A percentile compares a stretch with the other conserved stretches of the same genome.
These are phyloP conservation scores for Phalaenopsis hybrid DNA, from an alignment of 116 monocot species.

Conservation along the genomic window DNA sequence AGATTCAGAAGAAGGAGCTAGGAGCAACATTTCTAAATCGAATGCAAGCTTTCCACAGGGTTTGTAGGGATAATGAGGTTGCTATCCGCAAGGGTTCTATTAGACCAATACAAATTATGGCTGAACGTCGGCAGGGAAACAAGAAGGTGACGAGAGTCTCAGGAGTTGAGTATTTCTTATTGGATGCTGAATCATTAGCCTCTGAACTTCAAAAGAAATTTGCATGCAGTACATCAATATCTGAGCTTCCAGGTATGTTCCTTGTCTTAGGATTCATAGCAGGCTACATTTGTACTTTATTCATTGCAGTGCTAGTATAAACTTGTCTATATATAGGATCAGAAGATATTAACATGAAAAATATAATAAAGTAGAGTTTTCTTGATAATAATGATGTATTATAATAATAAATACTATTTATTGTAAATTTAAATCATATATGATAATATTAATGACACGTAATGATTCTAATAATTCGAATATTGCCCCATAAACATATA, in stretches of 20 bases:
- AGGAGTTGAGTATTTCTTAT: slow-evolving; percentile 78
- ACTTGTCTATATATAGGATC: too few relatives aligned
- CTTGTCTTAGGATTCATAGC: not conserved
- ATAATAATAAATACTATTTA: too few relatives aligned
- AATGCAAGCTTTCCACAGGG: slow-evolving; percentile 75
- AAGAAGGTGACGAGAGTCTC: slow-evolving; percentile 92
- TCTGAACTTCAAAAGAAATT: slow-evolving; percentile 97
- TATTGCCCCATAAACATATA: too few relatives aligned
- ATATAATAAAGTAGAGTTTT: too few relatives aligned
- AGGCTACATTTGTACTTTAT: too few relatives aligned
- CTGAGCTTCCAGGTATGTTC: slow-evolving; percentile 80
- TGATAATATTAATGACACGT: too few relatives aligned
- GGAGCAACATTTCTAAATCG: slow-evolving; percentile 69
- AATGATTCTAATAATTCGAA: too few relatives aligned
- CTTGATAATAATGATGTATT: too few relatives aligned
- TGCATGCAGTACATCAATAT: slow-evolving; percentile 85
- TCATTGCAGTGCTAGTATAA: too few relatives aligned
- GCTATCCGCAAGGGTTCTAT: slow-evolving; percentile 66
- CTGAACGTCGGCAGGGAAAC: slow-evolving; percentile 88
- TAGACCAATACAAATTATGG: slow-evolving; percentile 68
- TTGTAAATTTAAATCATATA: too few relatives aligned
- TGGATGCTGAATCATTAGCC: slow-evolving; percentile 76
- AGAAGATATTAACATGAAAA: too few relatives aligned
- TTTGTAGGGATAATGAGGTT: slow-evolving; percentile 57
- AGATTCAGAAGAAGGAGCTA: slow-evolving; percentile 88